Evolutionary conservation across 331 rosid genomes (phyloP).

Genomic region (Ulmus americana): DNA sequence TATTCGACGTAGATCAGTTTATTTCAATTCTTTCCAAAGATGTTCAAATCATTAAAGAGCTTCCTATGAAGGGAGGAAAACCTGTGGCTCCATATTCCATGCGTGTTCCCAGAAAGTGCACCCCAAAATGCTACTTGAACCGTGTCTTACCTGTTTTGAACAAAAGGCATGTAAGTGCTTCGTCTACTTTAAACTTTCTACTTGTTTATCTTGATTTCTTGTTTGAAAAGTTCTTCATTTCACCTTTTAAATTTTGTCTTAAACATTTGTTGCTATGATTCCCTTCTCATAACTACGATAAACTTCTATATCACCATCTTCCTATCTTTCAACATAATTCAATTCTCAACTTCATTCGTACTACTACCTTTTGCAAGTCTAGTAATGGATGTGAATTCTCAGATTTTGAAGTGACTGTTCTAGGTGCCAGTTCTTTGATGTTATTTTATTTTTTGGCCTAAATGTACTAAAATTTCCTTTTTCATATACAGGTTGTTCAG

Average conservation of each 20-base stretch:
- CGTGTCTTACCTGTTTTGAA: slow-evolving; percentile 61
- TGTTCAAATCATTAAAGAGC: slow-evolving; percentile 52
- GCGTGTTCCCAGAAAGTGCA: slow-evolving; percentile 90
- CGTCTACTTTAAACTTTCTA: not conserved
- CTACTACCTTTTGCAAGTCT: not conserved
- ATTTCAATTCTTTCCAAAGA: slow-evolving; percentile 60
- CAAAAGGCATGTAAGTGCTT: slow-evolving; percentile 56
- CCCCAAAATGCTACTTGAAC: slow-evolving; percentile 49
- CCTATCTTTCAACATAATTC: not conserved
- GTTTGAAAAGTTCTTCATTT: not conserved
- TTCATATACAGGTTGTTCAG: slow-evolving; percentile 54
- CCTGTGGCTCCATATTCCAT: slow-evolving; percentile 37
- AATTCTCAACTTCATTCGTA: not conserved
- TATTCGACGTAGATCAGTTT: slow-evolving; percentile 72
- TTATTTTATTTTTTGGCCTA: no score
- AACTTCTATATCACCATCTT: not conserved
- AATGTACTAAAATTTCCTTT: not conserved
- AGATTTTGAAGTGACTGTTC: not conserved
- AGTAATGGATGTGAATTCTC: no score
- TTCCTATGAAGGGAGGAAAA: slow-evolving; percentile 47
- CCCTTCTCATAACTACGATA: not conserved
- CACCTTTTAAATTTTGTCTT: no score
- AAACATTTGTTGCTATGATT: no score
- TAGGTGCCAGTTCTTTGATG: not conserved
- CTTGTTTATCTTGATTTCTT: no score